Evolutionary conservation across 2,329 filamentous ascomycete species (phyloP), one percentile per base, ranked within the genome.

Genomic region (Colletotrichum caudatum): DNA sequence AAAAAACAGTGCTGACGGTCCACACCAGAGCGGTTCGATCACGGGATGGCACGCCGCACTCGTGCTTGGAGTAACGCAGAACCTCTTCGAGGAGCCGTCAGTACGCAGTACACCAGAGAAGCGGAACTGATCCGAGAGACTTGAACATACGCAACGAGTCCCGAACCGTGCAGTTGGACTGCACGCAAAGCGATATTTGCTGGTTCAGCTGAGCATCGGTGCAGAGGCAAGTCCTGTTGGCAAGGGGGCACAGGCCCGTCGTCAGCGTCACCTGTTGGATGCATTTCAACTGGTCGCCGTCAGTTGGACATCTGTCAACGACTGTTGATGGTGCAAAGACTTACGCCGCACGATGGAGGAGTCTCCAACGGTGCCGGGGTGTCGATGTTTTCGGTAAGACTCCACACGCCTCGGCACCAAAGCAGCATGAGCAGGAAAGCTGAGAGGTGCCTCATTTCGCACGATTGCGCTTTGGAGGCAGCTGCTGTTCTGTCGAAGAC

Each of bases 1-100:
- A 76, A 44, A 80, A 80, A 2, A 75, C 72, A 20, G 78, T 60
- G 9, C 76, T 76, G 26, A 78, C 46, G 44, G 78, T 71, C 71
- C 76, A 74, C 26, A 80, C 68, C 20, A 80, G 63, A 1, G 46
- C 56, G 5, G 74, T 76, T 48, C 79, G 69, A 48, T 81, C 79
- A 44, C 78, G 66, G 39, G 75, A 72, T 58, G 70, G 63, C 33
- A 74, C 66, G 18, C 76, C 77, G 64, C 79, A 80, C 7, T 68
- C 75, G 48, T 74, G 71, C 37, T 74, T 73, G 2, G 77, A 76
- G 64, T 77, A 80, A 26, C 66, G 65, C n/a, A 62, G 66, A 14
- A 70, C 48, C 41, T 65, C 66, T 70, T n/a, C 14, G 18, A 20
- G 39, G 2, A 41, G 0, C 18, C 9, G 33, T 72, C 3, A 70